Evolutionary conservation across 208 protist species (phyloP).

Genomic region (Endotrypanum monterogeii): DNA sequence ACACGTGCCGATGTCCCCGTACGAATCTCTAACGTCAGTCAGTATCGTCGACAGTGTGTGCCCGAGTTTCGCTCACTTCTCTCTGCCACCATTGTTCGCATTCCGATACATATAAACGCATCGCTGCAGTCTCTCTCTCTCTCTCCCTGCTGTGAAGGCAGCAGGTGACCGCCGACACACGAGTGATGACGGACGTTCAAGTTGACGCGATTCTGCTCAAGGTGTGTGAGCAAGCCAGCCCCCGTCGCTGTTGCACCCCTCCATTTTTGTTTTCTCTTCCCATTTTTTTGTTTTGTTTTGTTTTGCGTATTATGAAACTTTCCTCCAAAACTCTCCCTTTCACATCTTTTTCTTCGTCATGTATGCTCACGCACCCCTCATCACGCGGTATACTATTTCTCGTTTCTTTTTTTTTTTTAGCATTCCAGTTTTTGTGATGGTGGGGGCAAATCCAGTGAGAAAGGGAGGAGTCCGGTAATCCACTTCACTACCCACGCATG

Average conservation of each 20-base stretch:
- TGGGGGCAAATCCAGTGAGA: too few species aligned
- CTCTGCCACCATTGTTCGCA: neutral
- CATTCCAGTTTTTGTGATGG: too few species aligned
- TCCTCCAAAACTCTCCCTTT: too few species aligned
- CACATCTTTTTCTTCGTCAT: too few species aligned
- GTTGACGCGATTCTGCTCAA: neutral
- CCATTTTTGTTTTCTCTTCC: too few species aligned
- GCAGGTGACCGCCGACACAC: neutral
- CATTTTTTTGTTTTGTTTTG: too few species aligned
- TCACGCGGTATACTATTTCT: too few species aligned
- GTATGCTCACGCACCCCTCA: too few species aligned
- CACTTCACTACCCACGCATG: too few species aligned
- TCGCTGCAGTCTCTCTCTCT: neutral
- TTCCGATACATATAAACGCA: neutral
- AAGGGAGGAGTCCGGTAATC: too few species aligned
- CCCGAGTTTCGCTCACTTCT: neutral
- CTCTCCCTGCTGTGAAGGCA: neutral
- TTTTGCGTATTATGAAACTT: too few species aligned
- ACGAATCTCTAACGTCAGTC: neutral
- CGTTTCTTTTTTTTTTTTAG: neutral
- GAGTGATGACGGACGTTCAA: neutral
- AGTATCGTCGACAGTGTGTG: neutral
- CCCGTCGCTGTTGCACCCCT: neutral
- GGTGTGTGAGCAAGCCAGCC: too few species aligned
- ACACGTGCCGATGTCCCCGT: neutral